Conservation (phyloP, 495 filamentous ascomycete genomes). For the Bathelium albidoporum region DNA sequence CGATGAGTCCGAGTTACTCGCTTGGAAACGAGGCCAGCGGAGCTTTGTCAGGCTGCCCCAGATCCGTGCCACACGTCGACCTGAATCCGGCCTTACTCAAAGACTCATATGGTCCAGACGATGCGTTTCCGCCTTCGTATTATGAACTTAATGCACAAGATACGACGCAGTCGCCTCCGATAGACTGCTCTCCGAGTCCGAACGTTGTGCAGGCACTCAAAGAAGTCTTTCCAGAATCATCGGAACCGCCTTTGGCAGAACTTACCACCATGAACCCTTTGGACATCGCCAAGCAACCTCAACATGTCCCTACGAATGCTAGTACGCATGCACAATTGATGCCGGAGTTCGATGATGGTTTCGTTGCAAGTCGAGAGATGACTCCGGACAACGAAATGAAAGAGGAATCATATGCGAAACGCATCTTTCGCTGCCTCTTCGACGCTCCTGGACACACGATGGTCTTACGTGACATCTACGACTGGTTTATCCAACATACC, state of each 20-base stretch:
- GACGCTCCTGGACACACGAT: conserved; percentile 53
- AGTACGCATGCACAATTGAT: background rate
- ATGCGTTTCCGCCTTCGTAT: background rate
- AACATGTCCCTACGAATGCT: background rate
- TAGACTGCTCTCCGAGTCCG: background rate
- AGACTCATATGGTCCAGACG: background rate
- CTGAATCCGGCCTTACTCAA: background rate
- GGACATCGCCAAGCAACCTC: no score
- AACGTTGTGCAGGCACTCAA: background rate
- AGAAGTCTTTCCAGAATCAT: background rate
- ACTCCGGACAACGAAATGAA: conserved; percentile 1
- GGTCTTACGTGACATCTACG: conserved; percentile 77
- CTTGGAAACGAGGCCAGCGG: background rate
- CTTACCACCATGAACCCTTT: background rate
- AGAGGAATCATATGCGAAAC: conserved; percentile 56
- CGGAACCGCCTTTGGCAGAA: background rate
- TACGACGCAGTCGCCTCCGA: background rate
- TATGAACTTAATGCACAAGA: background rate
- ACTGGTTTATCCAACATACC: conserved; percentile 79
- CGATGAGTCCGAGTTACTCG: background rate
- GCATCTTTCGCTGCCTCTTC: conserved; percentile 70
- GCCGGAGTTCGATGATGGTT: background rate
- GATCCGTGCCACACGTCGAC: background rate
- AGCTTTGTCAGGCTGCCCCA: background rate
- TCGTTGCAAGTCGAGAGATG: background rate